Conservation (phyloP, 192 early-diverging fungal genomes). For the Entomortierella parvispora region DNA sequence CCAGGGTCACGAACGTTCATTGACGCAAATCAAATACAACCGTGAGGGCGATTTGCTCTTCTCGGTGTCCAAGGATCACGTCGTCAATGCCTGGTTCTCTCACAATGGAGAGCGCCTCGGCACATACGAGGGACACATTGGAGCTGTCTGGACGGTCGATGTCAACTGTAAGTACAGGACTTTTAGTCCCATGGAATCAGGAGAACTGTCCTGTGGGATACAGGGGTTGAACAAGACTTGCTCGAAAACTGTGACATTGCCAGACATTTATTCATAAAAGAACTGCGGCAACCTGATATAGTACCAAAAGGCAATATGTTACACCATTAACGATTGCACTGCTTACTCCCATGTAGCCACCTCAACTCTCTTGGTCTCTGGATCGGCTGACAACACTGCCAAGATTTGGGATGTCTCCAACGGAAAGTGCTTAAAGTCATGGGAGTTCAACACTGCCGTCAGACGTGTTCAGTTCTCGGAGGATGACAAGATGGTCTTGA, state of each 20-base stretch:
- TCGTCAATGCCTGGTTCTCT: constrained; percentile 95
- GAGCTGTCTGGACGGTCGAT: constrained; percentile 95
- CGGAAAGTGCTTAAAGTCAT: constrained; percentile 90
- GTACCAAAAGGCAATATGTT: too few species aligned
- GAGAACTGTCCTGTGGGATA: too few species aligned
- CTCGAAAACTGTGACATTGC: too few species aligned
- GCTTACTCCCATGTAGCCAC: too few species aligned
- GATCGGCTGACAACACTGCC: constrained; percentile 89
- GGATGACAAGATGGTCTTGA: constrained; percentile 87
- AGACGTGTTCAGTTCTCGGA: constrained; percentile 91
- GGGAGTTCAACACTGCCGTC: constrained; percentile 91
- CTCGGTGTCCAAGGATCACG: constrained; percentile 94
- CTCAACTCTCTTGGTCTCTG: constrained; percentile 81
- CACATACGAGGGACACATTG: constrained; percentile 91
- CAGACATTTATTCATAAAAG: too few species aligned
- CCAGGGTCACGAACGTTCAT: constrained; percentile 94
- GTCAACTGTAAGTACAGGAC: constrained; percentile 77
- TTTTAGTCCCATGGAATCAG: background rate
- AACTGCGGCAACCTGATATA: too few species aligned
- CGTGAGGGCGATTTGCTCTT: constrained; percentile 97
- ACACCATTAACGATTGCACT: too few species aligned
- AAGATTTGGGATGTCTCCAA: constrained; percentile 92
- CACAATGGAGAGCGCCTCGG: constrained; percentile 98
- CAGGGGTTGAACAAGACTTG: too few species aligned
- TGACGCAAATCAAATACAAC: constrained; percentile 99